Evolutionary conservation across 1,284 basidiomycete species (phyloP).

Genomic region (Boletellus dicymbophilus): DNA sequence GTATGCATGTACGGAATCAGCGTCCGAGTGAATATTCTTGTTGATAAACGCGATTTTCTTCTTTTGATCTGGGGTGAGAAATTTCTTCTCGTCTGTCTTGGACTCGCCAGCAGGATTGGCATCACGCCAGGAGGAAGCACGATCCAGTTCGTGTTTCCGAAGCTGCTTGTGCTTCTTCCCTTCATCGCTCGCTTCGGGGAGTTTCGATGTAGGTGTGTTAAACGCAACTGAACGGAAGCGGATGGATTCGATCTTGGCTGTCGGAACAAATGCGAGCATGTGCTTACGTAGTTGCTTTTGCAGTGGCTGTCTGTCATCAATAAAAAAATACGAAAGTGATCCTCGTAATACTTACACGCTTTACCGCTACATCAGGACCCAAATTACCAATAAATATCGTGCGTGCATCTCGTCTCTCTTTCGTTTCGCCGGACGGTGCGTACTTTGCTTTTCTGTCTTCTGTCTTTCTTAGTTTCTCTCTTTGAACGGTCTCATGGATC

Average conservation of each 20-base stretch:
- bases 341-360: slow-evolving; percentile 54
- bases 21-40: slow-evolving; percentile 77
- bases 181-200: slow-evolving; percentile 44
- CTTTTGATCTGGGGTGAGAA: slow-evolving; percentile 84
- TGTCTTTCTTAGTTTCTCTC: slow-evolving; percentile 8
- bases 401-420: slow-evolving; percentile 71
- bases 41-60: slow-evolving; percentile 96
- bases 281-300: slow-evolving; percentile 74
- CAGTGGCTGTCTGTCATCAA: slow-evolving; percentile 43
- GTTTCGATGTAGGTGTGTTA: slow-evolving; percentile 71
- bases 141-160: slow-evolving; percentile 57
- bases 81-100: slow-evolving; percentile 59
- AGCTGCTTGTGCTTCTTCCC: slow-evolving; percentile 35
- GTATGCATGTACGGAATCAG: slow-evolving; percentile 81
- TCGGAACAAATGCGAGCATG: slow-evolving; percentile 66
- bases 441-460: slow-evolving; percentile 38
- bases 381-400: slow-evolving; percentile 97
- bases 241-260: slow-evolving; percentile 84
- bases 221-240: slow-evolving; percentile 92
- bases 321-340: neutral
- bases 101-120: slow-evolving; percentile 45
- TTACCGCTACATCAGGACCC: slow-evolving; percentile 73
- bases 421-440: slow-evolving; percentile 67
- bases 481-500: slow-evolving; percentile 39
- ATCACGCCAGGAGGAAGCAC: slow-evolving; percentile 70